Base-by-base conservation (phyloP, 2,329 filamentous ascomycete species). In the Aspergillus nomiae region DNA sequence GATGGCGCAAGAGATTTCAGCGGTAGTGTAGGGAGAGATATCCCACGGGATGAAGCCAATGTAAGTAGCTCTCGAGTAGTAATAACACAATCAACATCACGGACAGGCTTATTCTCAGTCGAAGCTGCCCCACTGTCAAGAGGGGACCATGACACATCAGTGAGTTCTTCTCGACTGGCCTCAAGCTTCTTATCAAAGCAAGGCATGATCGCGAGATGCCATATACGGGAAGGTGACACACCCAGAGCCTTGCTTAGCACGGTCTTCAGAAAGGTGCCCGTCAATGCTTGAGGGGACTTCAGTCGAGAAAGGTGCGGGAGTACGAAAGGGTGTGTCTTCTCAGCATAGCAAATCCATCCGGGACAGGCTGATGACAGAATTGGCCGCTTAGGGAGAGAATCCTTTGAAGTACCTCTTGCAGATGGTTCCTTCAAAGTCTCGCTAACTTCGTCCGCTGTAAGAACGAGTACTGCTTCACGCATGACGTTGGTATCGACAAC, bases 171-270 rank as follows among this genome's bases (percentile, higher is more conserved):
- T 59, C 95, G 89, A 70, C 93, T 96, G 8, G 95, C 95, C 80
- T 99, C 95, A 32, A 99, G 86, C 78, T 99, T 99, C 83, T 99
- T 99, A 78, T 99, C 95, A 77, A 99, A 98, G 77, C 95, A 99
- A 24, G 95, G 95, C 95, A 99, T 99, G 53, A 99, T 85, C 14
- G 94, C 92, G 59, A 98, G 79, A 77, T 98, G 94, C 92, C 94
- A 99, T 75, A 99, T 93, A 69, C 89, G 87, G 66, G 89, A 88
- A 0, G 93, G 90, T 0, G 89, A 78, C 56, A 97, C 88, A 38
- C 87, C 87, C 65, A 94, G 85, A 58, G 82, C 85, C 68, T 87
- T 87, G 77, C 90, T 92, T 41, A 99, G 81, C 0, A 91, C 87
- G 0, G 92, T 94, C 79, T 99, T 99, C 60, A 99, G 77, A 48